These are phyloP conservation scores for Oxytropis ochrocephala DNA, from an alignment of 306 rosid genomes.

Conservation along the genomic window DNA sequence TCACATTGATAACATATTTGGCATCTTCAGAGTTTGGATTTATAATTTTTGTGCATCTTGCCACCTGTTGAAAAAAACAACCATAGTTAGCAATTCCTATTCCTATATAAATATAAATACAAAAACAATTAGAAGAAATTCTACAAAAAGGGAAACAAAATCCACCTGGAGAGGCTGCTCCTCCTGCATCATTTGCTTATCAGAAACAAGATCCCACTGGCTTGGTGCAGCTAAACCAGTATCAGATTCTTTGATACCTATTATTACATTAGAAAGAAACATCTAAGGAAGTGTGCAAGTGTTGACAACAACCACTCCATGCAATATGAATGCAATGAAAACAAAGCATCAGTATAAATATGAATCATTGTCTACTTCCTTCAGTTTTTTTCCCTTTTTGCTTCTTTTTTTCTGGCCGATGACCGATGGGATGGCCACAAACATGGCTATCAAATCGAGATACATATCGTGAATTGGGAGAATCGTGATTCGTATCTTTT, in stretches of 20 bases:
- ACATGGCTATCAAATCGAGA: no score
- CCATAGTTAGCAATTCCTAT: constrained; percentile 13
- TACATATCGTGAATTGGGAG: no score
- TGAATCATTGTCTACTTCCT: background rate
- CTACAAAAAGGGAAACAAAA: background rate
- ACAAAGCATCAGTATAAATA: background rate
- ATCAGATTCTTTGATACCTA: constrained; percentile 98
- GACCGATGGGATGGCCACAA: no score
- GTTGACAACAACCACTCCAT: background rate
- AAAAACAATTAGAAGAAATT: background rate
- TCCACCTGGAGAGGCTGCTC: constrained; percentile 98
- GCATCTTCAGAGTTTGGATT: constrained; percentile 98
- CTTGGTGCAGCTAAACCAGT: constrained; percentile 99
- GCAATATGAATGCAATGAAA: constrained; percentile 3
- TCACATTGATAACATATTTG: constrained; percentile 89
- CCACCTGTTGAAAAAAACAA: constrained; percentile 56
- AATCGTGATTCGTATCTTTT: no score
- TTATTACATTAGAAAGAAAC: constrained; percentile 5
- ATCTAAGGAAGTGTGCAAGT: constrained; percentile 5
- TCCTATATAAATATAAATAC: no score
- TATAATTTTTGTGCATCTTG: constrained; percentile 96
- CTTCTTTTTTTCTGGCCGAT: no score
- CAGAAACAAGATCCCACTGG: constrained; percentile 99
- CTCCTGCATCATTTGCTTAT: constrained; percentile 99
- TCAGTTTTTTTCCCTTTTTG: background rate